Base-by-base conservation (phyloP, 345 rosid genomes). In the Moricandia moricandioides region DNA sequence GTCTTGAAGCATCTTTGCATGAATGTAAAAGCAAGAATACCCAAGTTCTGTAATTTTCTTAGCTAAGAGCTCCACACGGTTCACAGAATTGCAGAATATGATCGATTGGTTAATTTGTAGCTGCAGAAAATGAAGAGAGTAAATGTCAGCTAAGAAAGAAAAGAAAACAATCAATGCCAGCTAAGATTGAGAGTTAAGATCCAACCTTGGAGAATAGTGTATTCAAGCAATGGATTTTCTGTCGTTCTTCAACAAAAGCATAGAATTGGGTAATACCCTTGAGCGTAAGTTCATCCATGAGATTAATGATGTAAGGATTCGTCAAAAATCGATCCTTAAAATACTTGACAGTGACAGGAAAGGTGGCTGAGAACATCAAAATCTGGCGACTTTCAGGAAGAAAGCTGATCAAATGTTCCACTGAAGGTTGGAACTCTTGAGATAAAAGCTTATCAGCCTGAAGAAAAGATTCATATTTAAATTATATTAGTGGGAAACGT, bases 401-500 rank as follows among this genome's bases (percentile, higher is more conserved):
- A 82, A 91, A 91, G 35, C 86, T 85, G 76, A 91, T 88, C 72
- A 91, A 85, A 80, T 91, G 93, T 86, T 87, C 96, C 49, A 91
- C 74, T 5, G 96, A 91, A 55, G 97, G 96, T 83, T 91, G 97
- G 80, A 91, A 91, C 85, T 91, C 97, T 27, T 89, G 93, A 74
- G 97, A 91, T 77, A 91, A 84, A 67, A 91, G 93, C 79, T 91
- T 91, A 71, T 91, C 97, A 57, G 97, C 97, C 97, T 91, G 85
- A 57, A 47, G 29, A 81, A 70, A 30, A 83, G 45, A 73, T 65
- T 35, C 13, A 12, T 49, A 67, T n/a, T 17, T 59, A 52, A 9
- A 81, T 82, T 75, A 83, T 80, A 14, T 66, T 10, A n/a, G 3
- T 21, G 4, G 13, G 39, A 49, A 45, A 40, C 16, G 43, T 40